Base-by-base conservation (phyloP, 129 eudicot genomes). In the Deinandra increscens region DNA sequence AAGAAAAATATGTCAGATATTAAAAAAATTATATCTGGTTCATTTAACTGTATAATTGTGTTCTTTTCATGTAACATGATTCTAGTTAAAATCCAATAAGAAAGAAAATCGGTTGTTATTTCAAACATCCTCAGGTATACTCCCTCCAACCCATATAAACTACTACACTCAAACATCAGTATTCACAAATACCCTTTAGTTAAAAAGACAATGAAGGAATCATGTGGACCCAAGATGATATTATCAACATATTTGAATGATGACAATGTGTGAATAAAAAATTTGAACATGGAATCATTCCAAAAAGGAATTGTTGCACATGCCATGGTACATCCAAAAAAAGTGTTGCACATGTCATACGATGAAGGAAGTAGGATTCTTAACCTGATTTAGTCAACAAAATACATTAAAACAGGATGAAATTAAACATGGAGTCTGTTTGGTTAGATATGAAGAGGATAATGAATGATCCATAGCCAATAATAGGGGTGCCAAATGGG, bases 241-340 rank as follows among this genome's bases (percentile, higher is more conserved):
- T 33, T 7, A 13, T 29, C 6, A n/a, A 6, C 33, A 9, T 33
- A 33, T 60, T 23, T 60, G 9, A 29, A 33, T 13, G 43, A 59
- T 33, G 65, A 60, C 44, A 60, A 60, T 60, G 65, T 33, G 34
- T 33, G 34, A 33, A 33, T 60, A 33, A 60, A 60, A 12, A 13
- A 5, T 60, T 60, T 60, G 7, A 29, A n/a, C 19, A 12, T 60
- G 34, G 22, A 22, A 41, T 22, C 44, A 22, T n/a, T 29, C 31
- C 7, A 18, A 71, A 23, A 36, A 46, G 41, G 31, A 26, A 26
- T 26, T 37, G 33, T 71, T 72, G 68, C 39, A 43, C 56, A 20
- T 20, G 46, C n/a, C 23, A 60, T 60, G 31, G 31, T 26, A 26
- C 31, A 26, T 26, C 31, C 31, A 26, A 26, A 26, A 26, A 26